Evolutionary conservation across 2,329 filamentous ascomycete genomes (phyloP), one percentile per base, ranked within the genome.

Genomic region (Blumeria hordei): DNA sequence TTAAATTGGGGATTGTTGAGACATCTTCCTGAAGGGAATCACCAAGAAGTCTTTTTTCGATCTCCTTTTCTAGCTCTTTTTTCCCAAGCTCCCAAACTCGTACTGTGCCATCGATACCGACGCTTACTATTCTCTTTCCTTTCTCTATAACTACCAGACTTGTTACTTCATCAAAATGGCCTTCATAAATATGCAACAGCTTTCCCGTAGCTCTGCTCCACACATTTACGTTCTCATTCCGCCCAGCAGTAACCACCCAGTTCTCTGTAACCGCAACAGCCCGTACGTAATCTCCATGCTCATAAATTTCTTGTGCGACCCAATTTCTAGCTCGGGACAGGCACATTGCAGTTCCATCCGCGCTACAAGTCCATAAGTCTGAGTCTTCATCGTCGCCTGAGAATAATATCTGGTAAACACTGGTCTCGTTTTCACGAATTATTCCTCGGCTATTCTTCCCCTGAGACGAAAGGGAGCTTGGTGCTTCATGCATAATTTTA

Each of bases 121-220:
- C 84, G 65, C 88, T 95, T 59, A 85, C 78, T 10, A 94, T 70
- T 18, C 68, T 68, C 58, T 72, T 71, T 18, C 69, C 71, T 5
- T 69, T 69, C 32, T 68, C 66, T 33, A 88, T 66, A 53, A 93
- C 65, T 1, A 83, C 72, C 45, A 96, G 68, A 37, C 82, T 86
- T 0, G 87, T 95, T 12, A 98, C 82, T 67, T 96, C 92, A 64
- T 98, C 88, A 64, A 79, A 96, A 69, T 98, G 92, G 0, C 92
- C 92, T 39, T 78, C 75, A 58, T 90, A 80, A 7, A 76, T 75
- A 66, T 84, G 84, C 64, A 83, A 76, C 35, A 93, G 70, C 65
- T 82, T 79, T 4, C 85, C 86, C 8, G 78, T 81, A 58, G 78
- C 65, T 50, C 75, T 70, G 66, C 94, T 83, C 90, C 90, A 98